Percentiles rank a stretch among this genome's conserved stretches.
phyloP scores from a whole-genome alignment of 2,329 filamentous ascomycete genomes.

The Cercospora citrullina region DNA sequence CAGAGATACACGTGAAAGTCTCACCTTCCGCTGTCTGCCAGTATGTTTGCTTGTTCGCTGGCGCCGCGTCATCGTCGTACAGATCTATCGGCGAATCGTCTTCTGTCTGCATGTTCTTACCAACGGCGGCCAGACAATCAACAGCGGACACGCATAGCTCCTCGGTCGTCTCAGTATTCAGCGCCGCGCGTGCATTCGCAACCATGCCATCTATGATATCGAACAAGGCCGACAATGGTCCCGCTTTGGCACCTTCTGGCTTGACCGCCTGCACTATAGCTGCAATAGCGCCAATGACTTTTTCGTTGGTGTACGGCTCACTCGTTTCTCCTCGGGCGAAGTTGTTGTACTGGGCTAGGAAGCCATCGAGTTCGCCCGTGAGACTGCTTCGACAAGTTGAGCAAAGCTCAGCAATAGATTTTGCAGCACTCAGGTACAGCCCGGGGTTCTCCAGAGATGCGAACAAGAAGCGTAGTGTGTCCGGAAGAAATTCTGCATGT shows the following conservation, averaged over 20 bases:
- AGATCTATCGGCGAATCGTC: slow-evolving; percentile 68
- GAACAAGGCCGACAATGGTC: slow-evolving; percentile 60
- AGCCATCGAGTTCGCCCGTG: slow-evolving; percentile 65
- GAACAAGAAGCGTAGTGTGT: slow-evolving; percentile 74
- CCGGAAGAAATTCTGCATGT: slow-evolving; percentile 65
- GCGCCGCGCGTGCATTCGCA: slow-evolving; percentile 42
- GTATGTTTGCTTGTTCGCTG: slow-evolving; percentile 40
- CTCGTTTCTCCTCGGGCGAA: slow-evolving; percentile 61
- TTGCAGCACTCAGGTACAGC: slow-evolving; percentile 68
- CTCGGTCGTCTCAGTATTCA: slow-evolving; percentile 46
- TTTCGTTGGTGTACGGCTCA: slow-evolving; percentile 70
- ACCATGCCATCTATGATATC: slow-evolving; percentile 64
- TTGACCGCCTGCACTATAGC: slow-evolving; percentile 72
- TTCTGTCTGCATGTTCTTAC: slow-evolving; percentile 69
- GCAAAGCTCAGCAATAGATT: slow-evolving; percentile 72
- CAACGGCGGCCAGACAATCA: slow-evolving; percentile 68
- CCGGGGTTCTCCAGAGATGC: slow-evolving; percentile 60
- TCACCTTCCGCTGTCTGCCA: slow-evolving; percentile 53
- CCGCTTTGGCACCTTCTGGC: slow-evolving; percentile 56
- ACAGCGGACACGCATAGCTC: slow-evolving; percentile 56
- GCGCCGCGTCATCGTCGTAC: slow-evolving; percentile 51
- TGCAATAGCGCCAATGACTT: slow-evolving; percentile 71
- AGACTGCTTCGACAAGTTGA: slow-evolving; percentile 71
- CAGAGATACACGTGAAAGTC: not conserved
- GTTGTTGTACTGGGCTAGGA: slow-evolving; percentile 70